These are phyloP conservation scores for Astragalus membranaceus DNA, from an alignment of 306 rosid species.

Conservation along the genomic window DNA sequence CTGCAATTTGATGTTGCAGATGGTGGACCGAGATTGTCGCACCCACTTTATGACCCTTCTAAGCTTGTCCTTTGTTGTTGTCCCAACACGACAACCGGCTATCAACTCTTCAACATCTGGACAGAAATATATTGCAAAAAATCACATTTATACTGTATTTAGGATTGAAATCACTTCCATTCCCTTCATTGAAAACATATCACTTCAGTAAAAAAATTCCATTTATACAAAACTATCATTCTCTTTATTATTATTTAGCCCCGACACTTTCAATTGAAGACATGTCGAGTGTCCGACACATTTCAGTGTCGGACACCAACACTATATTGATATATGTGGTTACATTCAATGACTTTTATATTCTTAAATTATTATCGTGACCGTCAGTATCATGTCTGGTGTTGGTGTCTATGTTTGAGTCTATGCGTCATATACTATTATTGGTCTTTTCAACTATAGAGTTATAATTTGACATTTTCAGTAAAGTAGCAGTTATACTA, in stretches of 20 bases:
- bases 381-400: too few species aligned
- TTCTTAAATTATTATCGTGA: too few species aligned
- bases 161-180: background rate
- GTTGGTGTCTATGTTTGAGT: too few species aligned
- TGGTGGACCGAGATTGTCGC: slow-evolving; percentile 36
- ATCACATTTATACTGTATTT: background rate
- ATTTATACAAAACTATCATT: background rate
- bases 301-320: too few species aligned
- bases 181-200: background rate
- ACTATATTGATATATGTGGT: too few species aligned
- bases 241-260: background rate
- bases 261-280: too few species aligned
- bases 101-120: slow-evolving; percentile 55
- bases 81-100: slow-evolving; percentile 53
- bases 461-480: background rate
- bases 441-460: background rate
- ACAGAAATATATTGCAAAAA: background rate
- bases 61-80: slow-evolving; percentile 50
- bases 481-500: background rate
- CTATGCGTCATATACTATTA: background rate
- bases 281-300: too few species aligned
- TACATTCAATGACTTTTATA: too few species aligned
- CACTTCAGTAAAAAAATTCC: background rate
- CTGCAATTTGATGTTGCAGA: slow-evolving; percentile 28
- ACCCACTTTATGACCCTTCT: slow-evolving; percentile 66